Evolutionary conservation across 1,139 yeast genomes (phyloP).

Genomic region (Sugiyamaella sp.): DNA sequence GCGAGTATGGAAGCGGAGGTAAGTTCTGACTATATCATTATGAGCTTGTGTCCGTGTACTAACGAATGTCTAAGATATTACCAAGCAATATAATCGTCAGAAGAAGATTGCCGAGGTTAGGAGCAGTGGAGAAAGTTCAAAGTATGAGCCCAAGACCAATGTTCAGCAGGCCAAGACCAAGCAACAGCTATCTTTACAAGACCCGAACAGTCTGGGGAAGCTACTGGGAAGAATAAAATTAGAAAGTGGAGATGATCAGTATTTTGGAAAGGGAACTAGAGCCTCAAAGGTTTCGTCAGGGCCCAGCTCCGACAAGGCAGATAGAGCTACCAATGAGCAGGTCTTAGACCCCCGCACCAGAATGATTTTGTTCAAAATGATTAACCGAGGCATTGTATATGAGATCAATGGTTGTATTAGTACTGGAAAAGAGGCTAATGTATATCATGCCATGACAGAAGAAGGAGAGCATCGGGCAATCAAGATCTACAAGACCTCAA

Average conservation of each 20-base stretch:
- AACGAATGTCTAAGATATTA: constrained; percentile 23
- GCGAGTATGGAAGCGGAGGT: constrained; percentile 16
- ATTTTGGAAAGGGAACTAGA: constrained; percentile 39
- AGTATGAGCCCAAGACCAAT: constrained; percentile 26
- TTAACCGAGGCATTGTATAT: constrained; percentile 79
- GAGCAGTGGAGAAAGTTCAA: constrained; percentile 16
- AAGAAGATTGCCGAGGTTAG: constrained; percentile 21
- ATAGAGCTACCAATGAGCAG: constrained; percentile 95
- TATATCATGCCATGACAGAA: constrained; percentile 87
- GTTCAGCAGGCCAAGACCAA: constrained; percentile 25
- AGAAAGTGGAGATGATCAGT: constrained; percentile 34
- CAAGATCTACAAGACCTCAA: constrained; percentile 94
- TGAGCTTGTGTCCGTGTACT: neutral
- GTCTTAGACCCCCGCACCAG: constrained; percentile 95
- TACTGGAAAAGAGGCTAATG: constrained; percentile 98
- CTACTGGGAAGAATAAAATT: constrained; percentile 30
- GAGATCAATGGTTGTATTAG: constrained; percentile 92
- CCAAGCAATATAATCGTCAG: constrained; percentile 34
- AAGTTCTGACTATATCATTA: neutral
- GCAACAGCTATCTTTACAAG: constrained; percentile 23
- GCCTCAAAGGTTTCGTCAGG: constrained; percentile 37
- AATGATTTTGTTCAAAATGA: constrained; percentile 75
- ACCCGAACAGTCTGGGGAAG: constrained; percentile 26
- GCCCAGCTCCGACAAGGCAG: constrained; percentile 67
- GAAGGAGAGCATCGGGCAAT: constrained; percentile 64